Percentiles rank a stretch among this genome's conserved stretches.
phyloP scores from a whole-genome alignment of 2,329 filamentous ascomycete genomes.

The Colletotrichum cereale region DNA sequence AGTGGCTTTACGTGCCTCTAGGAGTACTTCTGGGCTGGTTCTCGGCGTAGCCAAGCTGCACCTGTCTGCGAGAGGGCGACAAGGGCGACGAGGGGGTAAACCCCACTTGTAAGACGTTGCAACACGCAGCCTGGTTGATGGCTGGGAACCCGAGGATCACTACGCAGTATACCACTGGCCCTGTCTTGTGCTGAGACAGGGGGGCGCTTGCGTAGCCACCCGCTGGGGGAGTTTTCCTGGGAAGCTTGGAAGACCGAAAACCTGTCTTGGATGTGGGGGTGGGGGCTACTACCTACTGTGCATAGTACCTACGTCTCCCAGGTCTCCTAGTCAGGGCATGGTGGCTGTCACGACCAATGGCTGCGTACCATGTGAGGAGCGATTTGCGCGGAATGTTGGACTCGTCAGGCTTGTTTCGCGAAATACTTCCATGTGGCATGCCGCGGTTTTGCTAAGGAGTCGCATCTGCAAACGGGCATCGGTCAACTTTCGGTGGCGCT shows the following conservation, averaged over 20 bases:
- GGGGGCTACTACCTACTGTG: too few relatives aligned
- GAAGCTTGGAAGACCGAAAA: constrained; percentile 4
- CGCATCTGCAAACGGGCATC: constrained; percentile 5
- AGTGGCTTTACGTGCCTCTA: constrained; percentile 3
- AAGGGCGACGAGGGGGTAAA: background rate
- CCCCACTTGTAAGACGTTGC: constrained; percentile 28
- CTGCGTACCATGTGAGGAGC: background rate
- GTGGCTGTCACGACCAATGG: constrained; percentile 20
- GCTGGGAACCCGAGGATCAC: constrained; percentile 18
- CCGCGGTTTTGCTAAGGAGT: background rate
- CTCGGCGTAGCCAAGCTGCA: constrained; percentile 7
- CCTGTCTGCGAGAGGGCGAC: constrained; percentile 1
- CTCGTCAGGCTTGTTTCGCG: constrained; percentile 20
- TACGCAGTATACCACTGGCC: constrained; percentile 26
- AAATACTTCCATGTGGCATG: constrained; percentile 5
- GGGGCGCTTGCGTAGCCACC: constrained; percentile 27
- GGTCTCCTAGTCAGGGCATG: constrained; percentile 38
- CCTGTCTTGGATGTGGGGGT: constrained; percentile 28
- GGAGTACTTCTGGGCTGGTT: too few relatives aligned
- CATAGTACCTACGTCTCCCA: too few relatives aligned
- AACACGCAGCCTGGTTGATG: constrained; percentile 16
- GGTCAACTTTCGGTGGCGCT: constrained; percentile 2
- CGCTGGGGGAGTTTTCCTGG: constrained; percentile 11
- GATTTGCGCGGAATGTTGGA: constrained; percentile 18
- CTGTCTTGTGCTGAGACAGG: constrained; percentile 38